Conservation (phyloP, 257 asterid genomes). For the Solanum rostratum region DNA sequence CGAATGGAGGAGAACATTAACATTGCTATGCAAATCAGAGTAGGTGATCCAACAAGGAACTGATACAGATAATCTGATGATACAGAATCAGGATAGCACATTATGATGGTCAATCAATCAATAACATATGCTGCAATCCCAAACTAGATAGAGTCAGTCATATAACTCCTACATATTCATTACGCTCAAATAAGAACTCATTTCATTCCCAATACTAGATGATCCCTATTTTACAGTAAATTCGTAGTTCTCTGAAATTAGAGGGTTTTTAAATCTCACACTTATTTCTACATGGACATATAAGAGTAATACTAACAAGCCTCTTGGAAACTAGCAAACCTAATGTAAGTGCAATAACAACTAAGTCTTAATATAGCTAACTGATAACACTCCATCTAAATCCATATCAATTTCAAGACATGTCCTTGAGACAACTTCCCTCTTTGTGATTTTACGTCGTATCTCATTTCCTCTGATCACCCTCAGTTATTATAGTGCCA, state of each 20-base stretch:
- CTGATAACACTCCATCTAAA: neutral
- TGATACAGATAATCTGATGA: neutral
- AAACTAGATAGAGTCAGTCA: neutral
- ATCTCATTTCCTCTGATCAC: neutral
- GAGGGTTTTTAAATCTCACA: neutral
- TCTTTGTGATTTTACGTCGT: neutral
- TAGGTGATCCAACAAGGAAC: neutral
- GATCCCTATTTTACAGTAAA: neutral
- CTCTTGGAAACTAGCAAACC: neutral
- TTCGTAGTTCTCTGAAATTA: neutral
- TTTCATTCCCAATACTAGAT: neutral
- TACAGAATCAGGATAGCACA: neutral
- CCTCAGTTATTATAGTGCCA: neutral
- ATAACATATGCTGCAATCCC: neutral
- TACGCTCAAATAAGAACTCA: neutral
- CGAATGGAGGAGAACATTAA: neutral
- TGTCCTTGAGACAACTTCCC: neutral
- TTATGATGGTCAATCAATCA: neutral
- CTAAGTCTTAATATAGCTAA: neutral
- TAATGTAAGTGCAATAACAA: neutral
- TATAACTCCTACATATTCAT: neutral
- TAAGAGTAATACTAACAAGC: neutral
- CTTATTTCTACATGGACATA: neutral
- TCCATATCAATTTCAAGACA: neutral
- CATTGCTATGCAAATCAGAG: neutral